Base-by-base conservation (phyloP, 371 early-diverging fungal genomes). In the Funneliformis caledonium region DNA sequence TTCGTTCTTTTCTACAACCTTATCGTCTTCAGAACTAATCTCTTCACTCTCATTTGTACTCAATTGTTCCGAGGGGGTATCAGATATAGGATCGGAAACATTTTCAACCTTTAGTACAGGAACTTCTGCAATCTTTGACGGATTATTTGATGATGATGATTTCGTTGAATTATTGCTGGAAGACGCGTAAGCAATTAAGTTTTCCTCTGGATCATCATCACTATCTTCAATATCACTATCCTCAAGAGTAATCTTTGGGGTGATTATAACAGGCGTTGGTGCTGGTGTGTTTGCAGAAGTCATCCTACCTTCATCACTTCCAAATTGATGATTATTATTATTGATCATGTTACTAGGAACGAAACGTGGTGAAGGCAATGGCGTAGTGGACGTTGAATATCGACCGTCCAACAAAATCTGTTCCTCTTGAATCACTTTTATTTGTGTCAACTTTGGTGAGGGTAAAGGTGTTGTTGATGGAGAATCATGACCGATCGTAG, bases 21-120 rank as follows among this genome's bases (percentile, higher is more conserved):
- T 74, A 50, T 72, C 73, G 7, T 72, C 73, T 68, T 68, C 68
- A 31, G 73, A 52, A 9, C 56, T 73, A 52, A 73, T 26, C 26
- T 73, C 73, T 52, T 56, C 56, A 37, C 56, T 73, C 7, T 73
- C 73, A 56, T 73, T 73, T 33, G 33, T 26, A 37, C 72, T 70
- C 72, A 70, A 31, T 43, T 70, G 72, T 70, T 70, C 72, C 1
- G 72, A 70, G 16, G 22, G 72, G 4, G 72, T 22, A 70, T 22
- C 45, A 1, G 33, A 22, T 22, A 42, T 70, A 10, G n/a, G 12
- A 7, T 42, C 22, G 0, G 37, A 37, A 68, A 7, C 11, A 47
- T 10, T 7, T 7, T n/a, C n/a, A 56, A 56, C 56, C 7, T 5
- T 56, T 19, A 56, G 19, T 19, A 22, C 4, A 33, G 47, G 22